Evolutionary conservation across 768 basidiomycete species (phyloP), one percentile per base, ranked within the genome.

Genomic region (Rhizopogon sp.): DNA sequence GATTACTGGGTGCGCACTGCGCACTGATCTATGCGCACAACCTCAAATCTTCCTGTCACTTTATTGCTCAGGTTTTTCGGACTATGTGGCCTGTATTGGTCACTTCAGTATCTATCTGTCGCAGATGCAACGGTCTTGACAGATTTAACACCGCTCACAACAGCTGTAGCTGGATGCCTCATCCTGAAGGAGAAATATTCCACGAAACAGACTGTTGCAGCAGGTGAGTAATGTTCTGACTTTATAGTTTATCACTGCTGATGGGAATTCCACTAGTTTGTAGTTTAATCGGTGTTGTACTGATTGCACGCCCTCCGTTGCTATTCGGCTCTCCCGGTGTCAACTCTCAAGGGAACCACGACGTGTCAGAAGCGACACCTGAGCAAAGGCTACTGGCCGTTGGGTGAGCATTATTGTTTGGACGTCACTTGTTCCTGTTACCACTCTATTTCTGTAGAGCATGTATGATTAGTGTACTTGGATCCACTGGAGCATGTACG

Each of bases 111-210:
- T 67, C 76, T 93, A 3, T 87, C 88, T 0, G 74, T 94, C 0
- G 86, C 87, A 1, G 92, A 94, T 64, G 82, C 88, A 0, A 85
- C 83, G 0, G 86, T 88, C 5, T 71, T 96, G 42, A 83, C 84
- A 0, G 94, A 93, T 72, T 72, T 94, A 3, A 68, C 79, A 1
- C 93, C 93, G 0, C 77, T 85, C 52, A 76, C 76, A 42, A 88
- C 84, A 0, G 83, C 81, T 0, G 64, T 89, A 5, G 70, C 83
- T 6, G 90, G 83, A 3, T 79, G 79, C 10, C 58, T 88, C 3
- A 74, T 88, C 17, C 68, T 89, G n/a, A 77, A 79, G 25, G 92
- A 93, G 61, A 66, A 63, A 0, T 79, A 88, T 57, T 76, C 78
- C 1, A 67, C 66, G 46, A 76, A 71, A 56, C 83, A 90, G 64